These are phyloP conservation scores for Vickermania spadyakhi DNA, from an alignment of 208 protist genomes.

Conservation along the genomic window DNA sequence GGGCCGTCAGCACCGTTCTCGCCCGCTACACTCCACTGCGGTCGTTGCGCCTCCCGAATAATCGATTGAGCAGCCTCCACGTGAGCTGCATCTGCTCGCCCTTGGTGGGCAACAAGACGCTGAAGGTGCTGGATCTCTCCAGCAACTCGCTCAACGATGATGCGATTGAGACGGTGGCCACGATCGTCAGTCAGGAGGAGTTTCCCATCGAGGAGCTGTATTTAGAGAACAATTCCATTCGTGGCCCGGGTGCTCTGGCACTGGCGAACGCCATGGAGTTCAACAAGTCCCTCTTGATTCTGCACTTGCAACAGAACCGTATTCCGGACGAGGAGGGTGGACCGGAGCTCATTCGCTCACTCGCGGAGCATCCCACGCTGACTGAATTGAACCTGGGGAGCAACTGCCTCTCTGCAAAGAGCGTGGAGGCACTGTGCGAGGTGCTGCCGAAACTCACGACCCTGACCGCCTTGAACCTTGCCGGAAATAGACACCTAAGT, in stretches of 20 bases:
- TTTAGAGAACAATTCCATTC: conserved; percentile 70
- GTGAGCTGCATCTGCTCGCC: conserved; percentile 50
- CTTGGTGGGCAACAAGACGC: conserved; percentile 38
- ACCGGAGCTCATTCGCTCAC: conserved; percentile 29
- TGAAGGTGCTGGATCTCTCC: conserved; percentile 77
- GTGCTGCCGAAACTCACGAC: conserved; percentile 31
- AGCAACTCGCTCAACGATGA: conserved; percentile 72
- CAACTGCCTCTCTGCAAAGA: conserved; percentile 55
- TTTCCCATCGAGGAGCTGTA: conserved; percentile 70
- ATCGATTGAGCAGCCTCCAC: conserved; percentile 41
- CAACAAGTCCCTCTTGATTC: conserved; percentile 69
- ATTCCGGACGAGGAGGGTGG: conserved; percentile 63
- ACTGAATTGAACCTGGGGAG: conserved; percentile 51
- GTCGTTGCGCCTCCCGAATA: conserved; percentile 54
- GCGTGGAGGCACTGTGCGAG: conserved; percentile 32
- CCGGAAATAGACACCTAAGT: conserved; percentile 49
- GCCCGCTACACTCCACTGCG: conserved; percentile 31
- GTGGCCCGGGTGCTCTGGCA: conserved; percentile 34
- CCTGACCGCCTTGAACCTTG: conserved; percentile 50
- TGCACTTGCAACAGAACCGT: conserved; percentile 73
- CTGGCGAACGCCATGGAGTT: conserved; percentile 54
- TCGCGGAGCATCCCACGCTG: conserved; percentile 42
- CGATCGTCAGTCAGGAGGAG: conserved; percentile 52
- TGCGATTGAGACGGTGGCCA: conserved; percentile 36
- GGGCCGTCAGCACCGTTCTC: conserved; percentile 42